Evolutionary conservation across 2,329 filamentous ascomycete species (phyloP).

Genomic region (Zymoseptoria tritici): DNA sequence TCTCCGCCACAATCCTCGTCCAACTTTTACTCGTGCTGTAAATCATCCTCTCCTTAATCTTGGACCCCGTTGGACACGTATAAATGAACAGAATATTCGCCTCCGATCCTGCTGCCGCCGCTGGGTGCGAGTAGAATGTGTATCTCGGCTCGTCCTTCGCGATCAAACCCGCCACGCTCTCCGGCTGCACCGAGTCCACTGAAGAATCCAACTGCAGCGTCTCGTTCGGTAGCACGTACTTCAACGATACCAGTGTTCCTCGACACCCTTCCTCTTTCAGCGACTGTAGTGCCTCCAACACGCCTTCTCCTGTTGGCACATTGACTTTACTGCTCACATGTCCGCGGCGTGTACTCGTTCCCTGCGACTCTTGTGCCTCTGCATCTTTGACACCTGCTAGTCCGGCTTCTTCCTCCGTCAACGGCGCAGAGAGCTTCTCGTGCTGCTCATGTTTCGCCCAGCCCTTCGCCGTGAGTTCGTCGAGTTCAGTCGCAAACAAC

Average conservation of each 20-base stretch:
- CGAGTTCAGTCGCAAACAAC: slow-evolving; percentile 61
- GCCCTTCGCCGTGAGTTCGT: slow-evolving; percentile 61
- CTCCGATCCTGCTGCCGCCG: slow-evolving; percentile 36
- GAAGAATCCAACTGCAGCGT: slow-evolving; percentile 58
- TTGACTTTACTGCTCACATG: slow-evolving; percentile 42
- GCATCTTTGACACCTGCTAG: slow-evolving; percentile 66
- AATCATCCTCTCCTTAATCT: slow-evolving; percentile 79
- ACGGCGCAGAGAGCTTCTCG: slow-evolving; percentile 52
- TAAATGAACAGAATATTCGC: slow-evolving; percentile 68
- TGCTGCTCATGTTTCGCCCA: slow-evolving; percentile 69
- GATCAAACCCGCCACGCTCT: slow-evolving; percentile 53
- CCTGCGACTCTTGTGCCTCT: slow-evolving; percentile 67
- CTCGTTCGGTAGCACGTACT: slow-evolving; percentile 53
- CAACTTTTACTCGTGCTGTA: slow-evolving; percentile 57
- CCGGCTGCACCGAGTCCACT: slow-evolving; percentile 46
- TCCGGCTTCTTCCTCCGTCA: slow-evolving; percentile 70
- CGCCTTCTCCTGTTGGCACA: slow-evolving; percentile 53
- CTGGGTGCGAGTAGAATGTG: slow-evolving; percentile 62
- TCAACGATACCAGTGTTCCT: slow-evolving; percentile 19
- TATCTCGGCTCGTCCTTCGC: slow-evolving; percentile 65
- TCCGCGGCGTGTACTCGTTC: slow-evolving; percentile 52
- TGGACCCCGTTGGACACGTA: slow-evolving; percentile 64
- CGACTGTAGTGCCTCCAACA: slow-evolving; percentile 55
- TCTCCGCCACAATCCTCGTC: slow-evolving; percentile 57
- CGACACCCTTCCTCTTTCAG: slow-evolving; percentile 42